Evolutionary conservation across 495 filamentous ascomycete species (phyloP).

Genomic region (Bathelium albidoporum): DNA sequence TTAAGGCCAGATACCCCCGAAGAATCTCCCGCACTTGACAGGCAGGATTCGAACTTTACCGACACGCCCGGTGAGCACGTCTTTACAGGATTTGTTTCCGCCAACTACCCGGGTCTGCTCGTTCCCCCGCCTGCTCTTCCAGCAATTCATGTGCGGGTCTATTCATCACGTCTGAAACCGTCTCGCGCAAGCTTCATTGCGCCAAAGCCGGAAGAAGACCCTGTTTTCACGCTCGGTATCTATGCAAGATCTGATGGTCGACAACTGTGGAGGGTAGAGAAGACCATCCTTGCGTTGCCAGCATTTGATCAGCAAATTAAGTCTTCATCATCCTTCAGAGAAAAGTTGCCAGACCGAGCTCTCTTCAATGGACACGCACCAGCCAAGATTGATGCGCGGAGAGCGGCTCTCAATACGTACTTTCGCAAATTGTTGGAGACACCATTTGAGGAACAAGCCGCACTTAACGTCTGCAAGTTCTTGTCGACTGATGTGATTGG

Average conservation of each 20-base stretch:
- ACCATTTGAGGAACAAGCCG: slow-evolving; percentile 64
- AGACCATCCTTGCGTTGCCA: slow-evolving; percentile 71
- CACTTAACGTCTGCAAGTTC: slow-evolving; percentile 78
- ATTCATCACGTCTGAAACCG: slow-evolving; percentile 86
- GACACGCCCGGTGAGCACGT: slow-evolving; percentile 31
- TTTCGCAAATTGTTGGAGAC: slow-evolving; percentile 75
- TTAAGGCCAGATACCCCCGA: slow-evolving; percentile 11
- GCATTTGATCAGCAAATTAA: slow-evolving; percentile 72
- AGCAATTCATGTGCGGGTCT: slow-evolving; percentile 72
- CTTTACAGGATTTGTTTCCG: slow-evolving; percentile 62
- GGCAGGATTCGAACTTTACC: slow-evolving; percentile 10
- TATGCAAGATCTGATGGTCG: slow-evolving; percentile 64
- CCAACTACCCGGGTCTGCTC: slow-evolving; percentile 73
- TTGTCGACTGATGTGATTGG: slow-evolving; percentile 78
- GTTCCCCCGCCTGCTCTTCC: slow-evolving; percentile 87
- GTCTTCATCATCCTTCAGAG: slow-evolving; percentile 53
- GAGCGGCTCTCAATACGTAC: slow-evolving; percentile 71
- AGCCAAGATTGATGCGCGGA: slow-evolving; percentile 81
- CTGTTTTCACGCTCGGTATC: slow-evolving; percentile 84
- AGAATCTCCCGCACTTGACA: slow-evolving; percentile 13
- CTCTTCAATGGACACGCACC: slow-evolving; percentile 91
- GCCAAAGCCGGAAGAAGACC: slow-evolving; percentile 67
- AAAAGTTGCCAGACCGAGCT: slow-evolving; percentile 67
- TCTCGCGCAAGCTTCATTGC: slow-evolving; percentile 74
- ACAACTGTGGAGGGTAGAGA: slow-evolving; percentile 90